Base-by-base conservation (phyloP, 164 flowering plant genomes). In the Vitis rotundifolia region DNA sequence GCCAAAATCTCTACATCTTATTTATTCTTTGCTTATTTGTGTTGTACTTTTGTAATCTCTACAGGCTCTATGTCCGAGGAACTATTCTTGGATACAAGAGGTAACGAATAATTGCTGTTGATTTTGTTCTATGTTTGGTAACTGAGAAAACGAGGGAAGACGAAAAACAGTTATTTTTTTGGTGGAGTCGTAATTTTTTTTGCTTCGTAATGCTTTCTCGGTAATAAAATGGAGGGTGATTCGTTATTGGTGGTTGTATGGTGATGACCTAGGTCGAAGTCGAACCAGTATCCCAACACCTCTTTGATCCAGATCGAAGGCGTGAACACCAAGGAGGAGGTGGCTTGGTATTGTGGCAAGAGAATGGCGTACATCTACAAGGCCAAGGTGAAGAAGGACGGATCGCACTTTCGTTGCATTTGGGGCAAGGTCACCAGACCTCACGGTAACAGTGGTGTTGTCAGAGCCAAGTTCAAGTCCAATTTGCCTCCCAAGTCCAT, bases 361-460 rank as follows among this genome's bases (percentile, higher is more conserved):
- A 68, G 76, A 11, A 63, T 87, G 86, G 91, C 89, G 2, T 87
- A 87, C 71, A 82, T 87, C 57, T 87, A 87, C 83, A 87, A 87
- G 84, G 91, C 88, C 14, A 78, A 79, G 69, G 77, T 79, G 48
- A 85, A 85, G 87, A 83, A 84, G 86, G 78, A 80, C 53, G 89
- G 88, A 0, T 56, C 80, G 3, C 89, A 84, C 71, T 85, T 80
- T 51, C 81, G 91, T 1, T 87, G 91, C 83, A 83, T 85, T 63
- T 87, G 89, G 89, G 89, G 91, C 7, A 87, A 87, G 79, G 89
- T 87, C 14, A 18, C 74, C 5, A 81, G 91, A 72, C 87, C 91
- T 58, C 91, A 87, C 71, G 89, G 91, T 57, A 87, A 87, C 84
- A 85, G 84, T 66, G 91, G 89, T 11, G 79, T 87, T 49, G 91